Evolutionary conservation across 805 yeast genomes (phyloP), one percentile per base, ranked within the genome.

Genomic region (Ogataea methylovora): DNA sequence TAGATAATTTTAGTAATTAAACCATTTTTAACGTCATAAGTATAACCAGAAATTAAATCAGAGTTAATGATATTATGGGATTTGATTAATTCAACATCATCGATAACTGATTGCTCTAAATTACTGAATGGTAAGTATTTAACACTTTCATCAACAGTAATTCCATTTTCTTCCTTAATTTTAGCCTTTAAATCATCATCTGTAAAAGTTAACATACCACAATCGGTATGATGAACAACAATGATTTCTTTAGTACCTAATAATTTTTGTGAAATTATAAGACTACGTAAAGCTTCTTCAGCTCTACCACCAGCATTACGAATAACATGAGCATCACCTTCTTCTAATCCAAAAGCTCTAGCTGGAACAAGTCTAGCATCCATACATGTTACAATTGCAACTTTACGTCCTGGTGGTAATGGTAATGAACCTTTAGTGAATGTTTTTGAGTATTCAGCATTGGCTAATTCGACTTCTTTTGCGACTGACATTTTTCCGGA

Each of bases 281-380:
- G 41, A 38, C 61, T 52, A 14, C 69, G 39, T 23, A 64, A 46
- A 3, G 65, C 66, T 38, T 63, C 69, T 19, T 53, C 37, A 1
- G 67, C 58, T 41, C 69, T 45, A 3, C 69, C 69, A 11, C 69
- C 69, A 11, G 69, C 69, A 39, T 64, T 64, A 41, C 69, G 50
- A 24, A 64, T 60, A 5, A 64, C 65, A 45, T 64, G 69, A 8
- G 63, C 67, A 32, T 64, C 69, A 14, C 69, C 69, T 41, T 56
- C 61, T 18, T 56, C 45, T 17, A 62, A 38, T 7, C 67, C 67
- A 13, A 61, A 40, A 4, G 56, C 48, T 14, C 41, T 51, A 1
- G 66, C 63, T 8, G 67, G 66, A 36, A 58, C 64, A 27, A 62
- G 46, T 42, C 67, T 46, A 4, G 67, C 67, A 49, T 62, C 67